Evolutionary conservation across 257 asterid species (phyloP), one percentile per base, ranked within the genome.

Genomic region (Euphrasia confusa): DNA sequence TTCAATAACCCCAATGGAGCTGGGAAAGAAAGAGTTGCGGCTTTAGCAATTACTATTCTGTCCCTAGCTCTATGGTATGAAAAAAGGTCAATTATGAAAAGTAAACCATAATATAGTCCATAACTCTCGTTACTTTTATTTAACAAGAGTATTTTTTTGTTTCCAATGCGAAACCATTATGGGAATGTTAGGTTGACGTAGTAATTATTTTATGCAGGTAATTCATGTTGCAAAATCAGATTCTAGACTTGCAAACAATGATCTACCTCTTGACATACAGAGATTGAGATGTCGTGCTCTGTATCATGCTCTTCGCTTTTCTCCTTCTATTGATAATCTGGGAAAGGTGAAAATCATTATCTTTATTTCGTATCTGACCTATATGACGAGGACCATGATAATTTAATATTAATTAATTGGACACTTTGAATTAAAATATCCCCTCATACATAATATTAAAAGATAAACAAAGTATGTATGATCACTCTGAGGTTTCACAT

Each of bases 221-320:
- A 76, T 92, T 70, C 99, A 92, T 72, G 97, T 92, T 54, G 94
- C 91, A 37, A 92, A 89, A 79, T 83, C 99, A 6, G 99, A 92
- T 71, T 84, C 97, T 63, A 79, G 99, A 74, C 95, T 92, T 73
- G 97, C 99, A 66, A 92, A 89, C 87, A 92, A 89, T 72, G 95
- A 85, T 74, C 82, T 89, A 60, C 96, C 99, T 72, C 81, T 92
- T 68, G 95, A 92, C 78, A 79, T 92, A 73, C 99, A 92, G 80
- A 81, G 96, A 75, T 81, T 92, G 82, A 82, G 97, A 79, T 92
- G 99, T 12, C 99, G 99, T 68, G 95, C 87, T 73, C 68, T 89
- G n/a, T 92, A 83, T 75, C 80, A 82, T 44, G 89, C 94, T 61
- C 97, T 92, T 32, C 88, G 79, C 69, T 92, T 89, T 76, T 80